phyloP scores from a whole-genome alignment of 192 early-diverging fungal genomes.

The Entrophospora sp. region DNA sequence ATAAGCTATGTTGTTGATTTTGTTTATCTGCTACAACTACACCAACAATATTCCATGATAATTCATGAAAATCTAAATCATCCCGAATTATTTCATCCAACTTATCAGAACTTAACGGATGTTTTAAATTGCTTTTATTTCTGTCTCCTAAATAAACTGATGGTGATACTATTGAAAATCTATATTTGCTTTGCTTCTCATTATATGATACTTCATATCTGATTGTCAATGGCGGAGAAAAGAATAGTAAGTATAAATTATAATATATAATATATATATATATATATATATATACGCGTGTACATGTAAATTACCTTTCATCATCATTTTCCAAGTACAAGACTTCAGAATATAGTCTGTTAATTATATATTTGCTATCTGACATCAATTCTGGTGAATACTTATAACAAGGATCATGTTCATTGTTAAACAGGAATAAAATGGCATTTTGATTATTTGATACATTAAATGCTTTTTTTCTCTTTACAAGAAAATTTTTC shows the following conservation, averaged over 20 bases:
- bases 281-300: too few relatives aligned
- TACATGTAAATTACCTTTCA: conserved; percentile 30
- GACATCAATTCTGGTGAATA: conserved; percentile 41
- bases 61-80: conserved; percentile 6
- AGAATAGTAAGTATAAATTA: too few relatives aligned
- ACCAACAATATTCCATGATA: conserved; percentile 14
- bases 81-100: conserved; percentile 16
- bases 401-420: conserved; percentile 53
- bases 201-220: conserved; percentile 24
- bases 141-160: not conserved
- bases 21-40: conserved; percentile 10
- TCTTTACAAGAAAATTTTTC: conserved; percentile 24
- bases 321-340: conserved; percentile 36
- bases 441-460: conserved; percentile 26
- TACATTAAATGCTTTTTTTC: conserved; percentile 29
- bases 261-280: too few relatives aligned
- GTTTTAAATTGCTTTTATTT: not conserved
- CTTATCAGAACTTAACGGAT: not conserved
- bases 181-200: conserved; percentile 24
- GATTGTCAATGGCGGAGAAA: too few relatives aligned
- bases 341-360: conserved; percentile 28
- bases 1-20: not conserved
- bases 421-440: conserved; percentile 41
- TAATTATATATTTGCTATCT: conserved; percentile 30
- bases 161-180: conserved; percentile 33